Base-by-base conservation (phyloP, 192 early-diverging fungal genomes). In the Coemansia reversa region DNA sequence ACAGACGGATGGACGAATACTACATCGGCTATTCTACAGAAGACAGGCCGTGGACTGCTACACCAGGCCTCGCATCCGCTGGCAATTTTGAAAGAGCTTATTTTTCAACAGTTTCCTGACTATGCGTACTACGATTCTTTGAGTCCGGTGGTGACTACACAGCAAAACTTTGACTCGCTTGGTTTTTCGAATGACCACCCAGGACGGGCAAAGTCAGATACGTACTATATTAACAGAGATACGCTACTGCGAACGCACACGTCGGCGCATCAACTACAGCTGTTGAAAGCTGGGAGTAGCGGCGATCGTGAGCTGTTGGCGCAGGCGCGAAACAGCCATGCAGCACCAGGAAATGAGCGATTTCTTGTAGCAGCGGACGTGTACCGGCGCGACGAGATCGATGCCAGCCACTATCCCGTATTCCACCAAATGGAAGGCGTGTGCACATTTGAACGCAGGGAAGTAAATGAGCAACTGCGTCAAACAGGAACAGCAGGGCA, bases 391-490 rank as follows among this genome's bases (percentile, higher is more conserved):
- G 97, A 98, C 67, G 97, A 98, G 68, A 95, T 98, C 62, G 95
- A 98, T 66, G 83, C 88, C 5, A 90, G 86, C 58, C 97, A 98
- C 67, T 98, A 97, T 73, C 97, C 97, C 0, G 93, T 93, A 5
- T 98, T 98, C 73, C 97, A 98, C 66, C 97, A 98, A 73, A 96
- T 98, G 89, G 97, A 98, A 65, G 97, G 94, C 7, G 88, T 95
- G 29, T 87, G 90, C 30, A 72, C 78, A 20, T 75, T 84, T 57
- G 66, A 70, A 33, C 76, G 70, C 8, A 49, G 47, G 0, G 82
- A 79, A 58, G 50, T 79, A 19, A 54, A 33, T 1, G 58, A 71
- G 0, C 55, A 55, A 35, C 18, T 67, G 20, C 58, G 22, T 3
- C 20, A 19, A 20, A 54, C 56, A 28, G 72, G 66, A 28, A 32